Conservation (phyloP, 257 asterid genomes). For the Phtheirospermum japonicum region DNA sequence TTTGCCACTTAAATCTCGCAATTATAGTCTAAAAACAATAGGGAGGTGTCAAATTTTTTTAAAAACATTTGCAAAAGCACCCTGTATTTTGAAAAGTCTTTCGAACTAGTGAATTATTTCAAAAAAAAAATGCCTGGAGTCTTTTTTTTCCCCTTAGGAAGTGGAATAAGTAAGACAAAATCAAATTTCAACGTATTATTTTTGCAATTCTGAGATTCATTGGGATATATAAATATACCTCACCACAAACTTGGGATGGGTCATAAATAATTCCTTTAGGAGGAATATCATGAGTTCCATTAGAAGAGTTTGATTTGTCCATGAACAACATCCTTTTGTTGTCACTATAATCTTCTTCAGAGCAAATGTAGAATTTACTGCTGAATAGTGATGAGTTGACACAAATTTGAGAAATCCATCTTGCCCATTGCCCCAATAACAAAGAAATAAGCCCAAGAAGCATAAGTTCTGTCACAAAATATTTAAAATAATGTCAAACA, state of each 20-base stretch:
- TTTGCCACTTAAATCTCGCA: no score
- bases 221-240: conserved; percentile 51
- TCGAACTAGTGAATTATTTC: no score
- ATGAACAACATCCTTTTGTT: conserved; percentile 32
- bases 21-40: no score
- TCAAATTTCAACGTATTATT: no score
- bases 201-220: no score
- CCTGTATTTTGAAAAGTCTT: no score
- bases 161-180: no score
- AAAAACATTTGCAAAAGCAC: no score
- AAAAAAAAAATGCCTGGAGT: no score
- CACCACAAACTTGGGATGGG: conserved; percentile 61
- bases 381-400: conserved; percentile 75
- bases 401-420: conserved; percentile 75
- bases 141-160: no score
- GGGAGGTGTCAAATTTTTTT: no score
- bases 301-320: conserved; percentile 29
- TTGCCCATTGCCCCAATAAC: conserved; percentile 88
- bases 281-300: conserved; percentile 44
- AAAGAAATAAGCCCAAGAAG: conserved; percentile 86
- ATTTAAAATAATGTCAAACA: neutral
- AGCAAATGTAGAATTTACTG: conserved; percentile 70
- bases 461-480: conserved; percentile 62
- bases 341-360: conserved; percentile 55
- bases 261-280: conserved; percentile 41